Evolutionary conservation across 306 rosid species (phyloP).

Genomic region (Gastrolobium villosum): DNA sequence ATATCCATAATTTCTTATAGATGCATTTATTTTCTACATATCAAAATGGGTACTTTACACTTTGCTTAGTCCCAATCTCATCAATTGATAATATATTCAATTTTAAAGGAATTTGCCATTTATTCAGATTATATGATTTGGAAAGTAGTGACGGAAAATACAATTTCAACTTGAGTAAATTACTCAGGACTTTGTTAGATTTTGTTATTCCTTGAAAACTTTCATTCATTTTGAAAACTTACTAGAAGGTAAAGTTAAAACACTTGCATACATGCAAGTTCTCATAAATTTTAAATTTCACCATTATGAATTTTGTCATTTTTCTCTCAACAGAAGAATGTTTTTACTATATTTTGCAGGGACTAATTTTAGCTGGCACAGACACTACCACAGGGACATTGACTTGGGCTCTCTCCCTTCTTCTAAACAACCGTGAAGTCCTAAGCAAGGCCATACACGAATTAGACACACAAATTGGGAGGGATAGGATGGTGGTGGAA

Average conservation of each 20-base stretch:
- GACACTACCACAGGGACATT: slow-evolving; percentile 47
- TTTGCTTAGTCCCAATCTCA: too few relatives aligned
- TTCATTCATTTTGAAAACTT: background rate
- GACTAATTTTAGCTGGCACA: slow-evolving; percentile 42
- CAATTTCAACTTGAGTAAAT: background rate
- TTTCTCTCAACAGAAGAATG: background rate
- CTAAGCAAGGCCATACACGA: slow-evolving; percentile 46
- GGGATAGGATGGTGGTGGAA: slow-evolving; percentile 20
- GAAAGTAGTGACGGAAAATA: background rate
- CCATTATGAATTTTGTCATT: too few relatives aligned
- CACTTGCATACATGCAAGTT: too few relatives aligned
- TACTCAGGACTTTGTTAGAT: background rate
- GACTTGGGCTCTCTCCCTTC: slow-evolving; percentile 51
- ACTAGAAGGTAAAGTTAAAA: background rate
- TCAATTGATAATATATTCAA: too few relatives aligned
- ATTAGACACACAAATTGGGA: slow-evolving; percentile 41
- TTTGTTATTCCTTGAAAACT: background rate
- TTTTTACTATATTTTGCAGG: slow-evolving; percentile 16
- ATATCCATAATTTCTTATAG: too few relatives aligned
- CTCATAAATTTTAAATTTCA: too few relatives aligned
- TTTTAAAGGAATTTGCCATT: too few relatives aligned
- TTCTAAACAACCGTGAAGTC: slow-evolving; percentile 46
- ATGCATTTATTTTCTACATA: too few relatives aligned
- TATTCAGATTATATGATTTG: too few relatives aligned
- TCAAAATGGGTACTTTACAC: too few relatives aligned